These are phyloP conservation scores for Wallacemonas collosoma DNA, from an alignment of 208 protist species.

Conservation along the genomic window DNA sequence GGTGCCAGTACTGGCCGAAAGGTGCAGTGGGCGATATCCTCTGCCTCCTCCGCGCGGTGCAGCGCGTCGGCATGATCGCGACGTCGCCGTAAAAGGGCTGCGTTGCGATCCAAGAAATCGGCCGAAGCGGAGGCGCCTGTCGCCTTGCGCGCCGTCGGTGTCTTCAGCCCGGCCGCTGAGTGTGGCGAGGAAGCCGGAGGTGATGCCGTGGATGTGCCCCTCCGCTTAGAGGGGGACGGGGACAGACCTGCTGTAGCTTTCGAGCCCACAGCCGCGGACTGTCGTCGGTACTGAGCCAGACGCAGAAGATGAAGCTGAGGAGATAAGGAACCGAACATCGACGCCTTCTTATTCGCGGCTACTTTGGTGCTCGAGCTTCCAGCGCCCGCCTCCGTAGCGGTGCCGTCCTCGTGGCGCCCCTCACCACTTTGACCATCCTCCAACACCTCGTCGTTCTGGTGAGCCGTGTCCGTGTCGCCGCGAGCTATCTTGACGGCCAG, in stretches of 20 bases:
- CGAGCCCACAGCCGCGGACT: neutral
- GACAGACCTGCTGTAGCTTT: neutral
- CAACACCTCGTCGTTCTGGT: neutral
- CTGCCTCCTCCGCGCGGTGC: conserved; percentile 1
- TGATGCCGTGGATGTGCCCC: no score
- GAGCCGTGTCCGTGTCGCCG: neutral
- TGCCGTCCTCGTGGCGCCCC: neutral
- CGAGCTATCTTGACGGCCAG: conserved; percentile 9
- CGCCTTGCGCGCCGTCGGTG: no score
- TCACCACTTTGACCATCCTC: neutral
- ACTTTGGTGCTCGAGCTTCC: neutral
- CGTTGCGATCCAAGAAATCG: conserved; percentile 28
- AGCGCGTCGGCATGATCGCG: conserved; percentile 12
- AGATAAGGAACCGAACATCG: neutral
- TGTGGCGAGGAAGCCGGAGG: no score
- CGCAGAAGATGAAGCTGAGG: conserved; percentile 11
- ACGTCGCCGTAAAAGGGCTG: conserved; percentile 16
- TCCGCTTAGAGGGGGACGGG: neutral
- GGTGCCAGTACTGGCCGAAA: conserved; percentile 40
- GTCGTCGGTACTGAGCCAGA: conserved; percentile 4
- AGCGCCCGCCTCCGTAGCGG: neutral
- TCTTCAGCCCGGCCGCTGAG: no score
- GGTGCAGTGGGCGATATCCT: conserved; percentile 31
- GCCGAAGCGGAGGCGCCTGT: neutral
- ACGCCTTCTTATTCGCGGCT: neutral